Percentiles rank a stretch among this genome's conserved stretches.
phyloP scores from a whole-genome alignment of 2,329 filamentous ascomycete genomes.

The Diaporthe sp. region DNA sequence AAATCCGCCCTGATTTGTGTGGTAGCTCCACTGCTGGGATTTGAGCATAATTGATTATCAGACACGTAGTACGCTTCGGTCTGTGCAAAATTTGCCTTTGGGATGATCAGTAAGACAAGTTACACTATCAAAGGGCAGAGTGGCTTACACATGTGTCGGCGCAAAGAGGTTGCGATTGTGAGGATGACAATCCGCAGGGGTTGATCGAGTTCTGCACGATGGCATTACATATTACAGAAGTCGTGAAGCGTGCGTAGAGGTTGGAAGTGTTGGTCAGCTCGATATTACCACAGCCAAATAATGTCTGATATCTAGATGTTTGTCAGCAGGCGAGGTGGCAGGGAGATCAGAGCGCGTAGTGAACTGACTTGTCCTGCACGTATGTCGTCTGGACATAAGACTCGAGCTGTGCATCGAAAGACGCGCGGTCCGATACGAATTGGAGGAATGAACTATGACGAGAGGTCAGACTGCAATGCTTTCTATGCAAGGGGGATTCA shows the following conservation, averaged over 20 bases:
- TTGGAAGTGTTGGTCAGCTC: constrained; percentile 83
- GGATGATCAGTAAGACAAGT: constrained; percentile 51
- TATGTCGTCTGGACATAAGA: constrained; percentile 83
- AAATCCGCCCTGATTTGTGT: constrained; percentile 92
- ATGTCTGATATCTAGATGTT: constrained; percentile 77
- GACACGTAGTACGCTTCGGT: constrained; percentile 89
- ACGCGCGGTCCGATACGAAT: constrained; percentile 80
- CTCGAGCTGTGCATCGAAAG: constrained; percentile 83
- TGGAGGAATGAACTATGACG: constrained; percentile 85
- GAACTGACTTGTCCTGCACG: constrained; percentile 80
- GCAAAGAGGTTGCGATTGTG: constrained; percentile 81
- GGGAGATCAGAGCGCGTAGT: constrained; percentile 22
- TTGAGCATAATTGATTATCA: constrained; percentile 80
- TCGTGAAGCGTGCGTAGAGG: constrained; percentile 94
- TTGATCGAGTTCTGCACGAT: constrained; percentile 90
- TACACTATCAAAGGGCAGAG: constrained; percentile 44
- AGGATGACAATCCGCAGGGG: constrained; percentile 75
- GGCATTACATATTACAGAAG: constrained; percentile 91
- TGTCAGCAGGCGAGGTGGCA: constrained; percentile 40
- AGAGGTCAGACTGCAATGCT: constrained; percentile 30
- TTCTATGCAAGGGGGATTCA: too few species aligned
- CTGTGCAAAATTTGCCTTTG: constrained; percentile 81
- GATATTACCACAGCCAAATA: constrained; percentile 85
- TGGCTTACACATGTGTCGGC: constrained; percentile 85
- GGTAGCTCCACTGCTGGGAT: constrained; percentile 74